Evolutionary conservation across 768 basidiomycete species (phyloP), one percentile per base, ranked within the genome.

Genomic region (Boletus fagicola): DNA sequence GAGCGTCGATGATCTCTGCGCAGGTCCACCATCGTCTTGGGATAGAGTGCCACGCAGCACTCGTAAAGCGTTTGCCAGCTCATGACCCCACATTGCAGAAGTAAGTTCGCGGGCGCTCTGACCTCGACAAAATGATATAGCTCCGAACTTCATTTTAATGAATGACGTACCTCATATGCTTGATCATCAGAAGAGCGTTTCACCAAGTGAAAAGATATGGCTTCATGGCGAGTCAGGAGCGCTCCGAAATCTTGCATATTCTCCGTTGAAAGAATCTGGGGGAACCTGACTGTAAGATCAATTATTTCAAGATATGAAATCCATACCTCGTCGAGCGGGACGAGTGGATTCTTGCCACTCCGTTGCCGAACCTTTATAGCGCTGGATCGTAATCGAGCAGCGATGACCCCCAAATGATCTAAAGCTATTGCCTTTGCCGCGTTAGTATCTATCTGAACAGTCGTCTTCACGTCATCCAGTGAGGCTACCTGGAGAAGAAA

Each of bases 351-450:
- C 53, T 71, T 78, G 53, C 57, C 68, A 73, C 78, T 40, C n/a
- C 62, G 58, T 58, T 68, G 61, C 20, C 65, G 59, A 49, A 68
- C 70, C 62, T 66, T 78, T 45, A 86, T 71, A 50, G 76, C 74
- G 38, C 82, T 86, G 0, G 81, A 74, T 33, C 90, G 82, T 42
- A 98, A 80, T 42, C 85, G 83, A 5, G 94, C 90, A 24, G 90
- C 94, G 51, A 99, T 92, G n/a, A 87, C 80, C 11, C 97, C 97
- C 0, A 99, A 77, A 72, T 98, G 92, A 68, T 99, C 97, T 36
- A 98, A 77, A 0, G 94, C 92, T 60, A 97, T 86, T 1, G 85
- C 86, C 71, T 94, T 96, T 0, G 88, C 86, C 0, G 92, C 92
- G 64, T 91, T 94, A 38, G 79, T 84, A 66, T 98, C 97, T 26